phyloP scores from a whole-genome alignment of 2,329 filamentous ascomycete species.

The Didymosphaeria variabile region DNA sequence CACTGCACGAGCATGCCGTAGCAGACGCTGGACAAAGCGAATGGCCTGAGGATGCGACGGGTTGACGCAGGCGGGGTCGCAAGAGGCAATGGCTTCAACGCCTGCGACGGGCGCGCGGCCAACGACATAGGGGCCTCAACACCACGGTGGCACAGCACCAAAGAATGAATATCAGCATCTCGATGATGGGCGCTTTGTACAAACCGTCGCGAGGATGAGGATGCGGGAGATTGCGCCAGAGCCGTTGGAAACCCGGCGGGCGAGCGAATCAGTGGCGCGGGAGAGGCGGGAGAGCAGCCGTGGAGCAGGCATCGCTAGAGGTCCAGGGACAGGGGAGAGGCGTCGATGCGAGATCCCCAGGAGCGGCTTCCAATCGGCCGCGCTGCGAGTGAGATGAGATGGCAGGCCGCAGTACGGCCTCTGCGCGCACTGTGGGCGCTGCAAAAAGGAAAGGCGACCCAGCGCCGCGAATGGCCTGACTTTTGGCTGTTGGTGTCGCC shows the following conservation, averaged over 20 bases:
- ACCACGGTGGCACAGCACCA: constrained; percentile 10
- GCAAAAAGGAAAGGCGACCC: neutral
- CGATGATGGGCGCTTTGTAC: neutral
- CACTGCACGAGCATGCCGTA: constrained; percentile 1
- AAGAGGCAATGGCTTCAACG: constrained; percentile 12
- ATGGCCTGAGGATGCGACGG: too few species aligned
- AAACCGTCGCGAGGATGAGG: neutral
- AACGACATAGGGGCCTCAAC: neutral
- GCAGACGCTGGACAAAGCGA: neutral
- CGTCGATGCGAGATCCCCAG: constrained; percentile 4
- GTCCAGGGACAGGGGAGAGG: constrained; percentile 4
- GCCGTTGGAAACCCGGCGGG: constrained; percentile 3
- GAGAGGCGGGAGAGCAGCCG: constrained; percentile 15
- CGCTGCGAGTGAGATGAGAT: neutral
- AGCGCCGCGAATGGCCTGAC: constrained; percentile 4
- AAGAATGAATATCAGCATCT: neutral
- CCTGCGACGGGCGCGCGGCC: neutral
- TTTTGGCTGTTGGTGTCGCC: neutral
- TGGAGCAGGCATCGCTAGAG: constrained; percentile 13
- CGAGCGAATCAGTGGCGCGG: constrained; percentile 10
- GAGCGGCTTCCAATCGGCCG: constrained; percentile 14
- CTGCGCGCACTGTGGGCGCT: neutral
- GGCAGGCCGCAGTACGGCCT: neutral
- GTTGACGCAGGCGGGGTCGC: constrained; percentile 12
- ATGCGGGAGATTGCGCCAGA: constrained; percentile 13